Conservation (phyloP, 805 yeast genomes). For the Saccharomyces jurei region DNA sequence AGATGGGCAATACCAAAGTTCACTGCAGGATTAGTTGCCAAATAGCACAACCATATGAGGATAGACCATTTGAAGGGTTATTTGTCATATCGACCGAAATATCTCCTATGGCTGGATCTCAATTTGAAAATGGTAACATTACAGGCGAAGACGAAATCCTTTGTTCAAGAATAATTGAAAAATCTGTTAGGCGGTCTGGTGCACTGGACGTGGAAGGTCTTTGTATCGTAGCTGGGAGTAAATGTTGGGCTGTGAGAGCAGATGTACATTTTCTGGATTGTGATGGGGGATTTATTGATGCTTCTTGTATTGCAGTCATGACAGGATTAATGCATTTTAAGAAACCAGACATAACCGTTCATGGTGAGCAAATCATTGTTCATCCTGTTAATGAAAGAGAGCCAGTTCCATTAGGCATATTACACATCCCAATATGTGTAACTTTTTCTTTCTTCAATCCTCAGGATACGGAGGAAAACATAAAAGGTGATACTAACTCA, state of each 20-base stretch:
- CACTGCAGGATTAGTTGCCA: conserved; percentile 56
- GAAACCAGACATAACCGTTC: conserved; percentile 74
- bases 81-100: conserved; percentile 80
- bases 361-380: conserved; percentile 55
- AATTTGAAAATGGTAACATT: conserved; percentile 63
- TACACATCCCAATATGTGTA: conserved; percentile 86
- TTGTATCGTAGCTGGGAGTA: conserved; percentile 83
- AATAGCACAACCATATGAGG: conserved; percentile 74
- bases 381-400: conserved; percentile 72
- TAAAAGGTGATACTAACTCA: conserved; percentile 53
- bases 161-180: conserved; percentile 77
- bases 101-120: conserved; percentile 82
- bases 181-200: conserved; percentile 81
- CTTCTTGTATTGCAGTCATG: conserved; percentile 84
- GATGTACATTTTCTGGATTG: conserved; percentile 82
- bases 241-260: conserved; percentile 87
- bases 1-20: conserved; percentile 59
- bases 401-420: conserved; percentile 75
- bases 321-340: conserved; percentile 75
- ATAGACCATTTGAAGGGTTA: conserved; percentile 88
- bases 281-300: conserved; percentile 91
- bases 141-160: conserved; percentile 75
- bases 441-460: conserved; percentile 83
- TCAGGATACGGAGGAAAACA: conserved; percentile 52
- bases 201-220: conserved; percentile 86